Conservation (phyloP, 441 rosid genomes). For the Adansonia madagascariensis region DNA sequence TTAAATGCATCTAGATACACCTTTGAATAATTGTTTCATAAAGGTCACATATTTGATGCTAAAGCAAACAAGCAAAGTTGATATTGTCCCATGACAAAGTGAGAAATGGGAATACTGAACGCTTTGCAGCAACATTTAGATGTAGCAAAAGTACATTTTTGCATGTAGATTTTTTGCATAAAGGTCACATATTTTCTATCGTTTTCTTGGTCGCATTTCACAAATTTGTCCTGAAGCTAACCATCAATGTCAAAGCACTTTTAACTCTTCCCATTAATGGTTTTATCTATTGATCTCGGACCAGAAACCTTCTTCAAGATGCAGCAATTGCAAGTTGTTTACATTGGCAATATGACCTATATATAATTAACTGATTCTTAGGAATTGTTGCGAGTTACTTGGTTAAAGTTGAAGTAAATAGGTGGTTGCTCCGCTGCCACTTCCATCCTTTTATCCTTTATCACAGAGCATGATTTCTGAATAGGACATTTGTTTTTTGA, state of each 20-base stretch:
- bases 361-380: constrained; percentile 12
- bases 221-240: not conserved
- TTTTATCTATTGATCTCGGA: constrained; percentile 1
- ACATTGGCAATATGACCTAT: not conserved
- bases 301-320: not conserved
- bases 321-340: not conserved
- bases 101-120: constrained; percentile 45
- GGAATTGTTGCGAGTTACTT: not conserved
- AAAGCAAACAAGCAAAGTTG: constrained; percentile 61
- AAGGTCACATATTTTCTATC: not conserved
- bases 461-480: not conserved
- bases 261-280: constrained; percentile 2
- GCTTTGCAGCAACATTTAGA: constrained; percentile 55
- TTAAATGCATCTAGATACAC: constrained; percentile 79
- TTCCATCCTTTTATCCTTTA: not conserved
- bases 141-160: not conserved
- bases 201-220: not conserved
- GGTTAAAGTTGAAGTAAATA: not conserved
- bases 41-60: constrained; percentile 87
- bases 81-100: constrained; percentile 60
- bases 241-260: not conserved
- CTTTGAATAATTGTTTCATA: constrained; percentile 71
- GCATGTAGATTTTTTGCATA: not conserved
- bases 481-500: not conserved
- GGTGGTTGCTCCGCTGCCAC: not conserved